Conservation (phyloP, 176 grass and related monocot genomes). For the Puya raimondii region DNA sequence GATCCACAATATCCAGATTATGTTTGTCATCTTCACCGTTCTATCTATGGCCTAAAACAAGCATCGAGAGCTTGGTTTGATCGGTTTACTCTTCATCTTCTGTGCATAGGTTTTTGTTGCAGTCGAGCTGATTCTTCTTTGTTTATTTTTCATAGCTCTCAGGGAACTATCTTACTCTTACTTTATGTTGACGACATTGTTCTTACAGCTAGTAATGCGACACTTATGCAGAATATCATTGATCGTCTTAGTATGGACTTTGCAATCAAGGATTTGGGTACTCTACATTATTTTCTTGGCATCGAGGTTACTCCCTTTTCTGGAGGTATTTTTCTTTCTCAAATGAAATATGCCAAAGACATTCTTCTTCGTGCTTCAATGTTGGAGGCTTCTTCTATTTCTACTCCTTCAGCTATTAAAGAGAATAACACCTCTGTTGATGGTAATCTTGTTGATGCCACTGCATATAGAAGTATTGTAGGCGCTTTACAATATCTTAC, state of each 20-base stretch:
- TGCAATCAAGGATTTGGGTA: background rate
- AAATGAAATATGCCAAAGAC: background rate
- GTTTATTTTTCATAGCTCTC: background rate
- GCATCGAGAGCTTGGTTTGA: too few species aligned
- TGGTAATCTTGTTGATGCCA: too few species aligned
- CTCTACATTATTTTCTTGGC: conserved; percentile 6
- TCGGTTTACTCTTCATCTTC: background rate
- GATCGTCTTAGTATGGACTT: background rate
- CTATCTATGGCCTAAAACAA: too few species aligned
- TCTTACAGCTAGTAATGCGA: background rate
- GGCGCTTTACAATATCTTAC: too few species aligned
- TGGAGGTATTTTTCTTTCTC: background rate
- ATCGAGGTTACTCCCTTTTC: background rate
- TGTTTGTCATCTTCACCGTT: too few species aligned
- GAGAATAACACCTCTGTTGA: too few species aligned
- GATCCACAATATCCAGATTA: too few species aligned
- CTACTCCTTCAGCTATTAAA: too few species aligned
- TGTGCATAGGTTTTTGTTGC: background rate
- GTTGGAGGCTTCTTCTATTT: background rate
- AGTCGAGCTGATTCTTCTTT: background rate
- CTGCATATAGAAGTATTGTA: too few species aligned
- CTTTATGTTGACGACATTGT: conserved; percentile 12
- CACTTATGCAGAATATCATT: background rate
- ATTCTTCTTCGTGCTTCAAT: background rate
- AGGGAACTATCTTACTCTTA: background rate